Conservation (phyloP, 2,329 filamentous ascomycete species). For the Aureobasidium sp. region DNA sequence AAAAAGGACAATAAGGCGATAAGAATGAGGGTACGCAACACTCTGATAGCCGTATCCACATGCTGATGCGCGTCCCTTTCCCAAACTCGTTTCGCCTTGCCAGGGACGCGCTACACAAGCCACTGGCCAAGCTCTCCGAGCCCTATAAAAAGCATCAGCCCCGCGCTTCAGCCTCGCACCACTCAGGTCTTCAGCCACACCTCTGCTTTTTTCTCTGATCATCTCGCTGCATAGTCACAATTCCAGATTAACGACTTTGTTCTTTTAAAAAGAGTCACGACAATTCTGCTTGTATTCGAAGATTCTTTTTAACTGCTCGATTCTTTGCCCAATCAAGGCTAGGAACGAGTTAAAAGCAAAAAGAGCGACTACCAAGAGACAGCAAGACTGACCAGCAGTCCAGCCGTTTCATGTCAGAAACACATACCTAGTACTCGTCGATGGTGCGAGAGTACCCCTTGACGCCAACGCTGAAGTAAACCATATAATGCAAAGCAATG, state of each 20-base stretch:
- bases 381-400: background rate
- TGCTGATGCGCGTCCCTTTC: conserved; percentile 8
- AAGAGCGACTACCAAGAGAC: background rate
- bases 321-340: background rate
- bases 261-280: too few species aligned
- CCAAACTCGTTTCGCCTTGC: conserved; percentile 7
- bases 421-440: background rate
- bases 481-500: background rate
- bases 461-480: background rate
- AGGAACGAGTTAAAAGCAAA: background rate
- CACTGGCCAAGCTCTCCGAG: background rate
- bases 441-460: background rate
- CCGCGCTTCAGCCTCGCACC: background rate
- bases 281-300: too few species aligned
- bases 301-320: too few species aligned
- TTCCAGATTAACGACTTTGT: too few species aligned
- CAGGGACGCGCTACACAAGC: conserved; percentile 2
- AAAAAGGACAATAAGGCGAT: background rate
- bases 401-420: background rate
- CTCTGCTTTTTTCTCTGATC: background rate
- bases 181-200: background rate
- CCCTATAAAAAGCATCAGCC: conserved; percentile 1
- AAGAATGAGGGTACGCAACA: conserved; percentile 5
- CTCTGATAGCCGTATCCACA: background rate
- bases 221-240: background rate